These are phyloP conservation scores for Xylaria telfairii DNA, from an alignment of 495 filamentous ascomycete genomes.

Conservation along the genomic window DNA sequence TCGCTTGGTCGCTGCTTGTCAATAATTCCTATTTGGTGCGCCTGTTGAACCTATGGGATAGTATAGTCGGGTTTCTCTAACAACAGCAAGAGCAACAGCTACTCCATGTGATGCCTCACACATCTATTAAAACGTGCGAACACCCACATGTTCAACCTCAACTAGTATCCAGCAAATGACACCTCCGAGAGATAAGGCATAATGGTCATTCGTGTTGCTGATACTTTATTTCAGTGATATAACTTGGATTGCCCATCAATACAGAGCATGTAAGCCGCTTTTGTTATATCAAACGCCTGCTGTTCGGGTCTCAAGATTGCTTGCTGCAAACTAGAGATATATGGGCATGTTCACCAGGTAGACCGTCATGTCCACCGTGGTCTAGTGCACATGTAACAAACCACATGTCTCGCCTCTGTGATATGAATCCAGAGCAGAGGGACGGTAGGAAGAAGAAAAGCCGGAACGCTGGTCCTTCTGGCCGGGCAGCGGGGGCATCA, in stretches of 20 bases:
- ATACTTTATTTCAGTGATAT: neutral
- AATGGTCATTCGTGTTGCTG: neutral
- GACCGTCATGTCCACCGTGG: neutral
- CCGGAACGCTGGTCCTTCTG: slow-evolving; percentile 40
- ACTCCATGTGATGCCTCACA: neutral
- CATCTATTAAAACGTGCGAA: neutral
- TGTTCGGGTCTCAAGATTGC: neutral
- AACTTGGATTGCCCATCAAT: neutral
- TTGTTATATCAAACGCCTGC: neutral
- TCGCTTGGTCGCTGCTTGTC: neutral
- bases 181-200: neutral
- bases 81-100: neutral
- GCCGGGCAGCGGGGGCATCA: slow-evolving; percentile 32
- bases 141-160: neutral
- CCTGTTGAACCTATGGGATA: neutral
- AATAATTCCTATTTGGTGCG: neutral
- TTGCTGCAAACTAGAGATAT: slow-evolving; percentile 5
- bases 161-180: neutral
- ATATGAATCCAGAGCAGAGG: slow-evolving; percentile 11
- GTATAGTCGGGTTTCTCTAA: neutral
- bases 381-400: neutral
- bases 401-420: slow-evolving; percentile 10
- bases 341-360: slow-evolving; percentile 6
- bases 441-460: slow-evolving; percentile 21
- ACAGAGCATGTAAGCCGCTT: neutral